These are phyloP conservation scores for Ogataea neopini DNA, from an alignment of 805 yeast species.

Conservation along the genomic window DNA sequence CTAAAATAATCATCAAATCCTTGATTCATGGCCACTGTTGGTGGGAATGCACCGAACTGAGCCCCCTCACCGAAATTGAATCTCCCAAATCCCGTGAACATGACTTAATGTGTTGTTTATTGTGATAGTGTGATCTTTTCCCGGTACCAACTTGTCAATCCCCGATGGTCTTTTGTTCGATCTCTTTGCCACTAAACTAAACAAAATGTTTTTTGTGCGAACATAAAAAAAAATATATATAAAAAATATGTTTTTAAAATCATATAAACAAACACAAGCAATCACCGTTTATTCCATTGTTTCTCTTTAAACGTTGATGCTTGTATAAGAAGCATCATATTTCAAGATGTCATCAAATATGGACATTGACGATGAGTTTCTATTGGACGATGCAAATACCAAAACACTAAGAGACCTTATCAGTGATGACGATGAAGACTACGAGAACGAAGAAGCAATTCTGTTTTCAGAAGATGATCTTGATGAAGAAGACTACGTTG, in stretches of 20 bases:
- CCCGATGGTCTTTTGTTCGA: not conserved
- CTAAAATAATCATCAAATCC: slow-evolving; percentile 84
- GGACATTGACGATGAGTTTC: slow-evolving; percentile 25
- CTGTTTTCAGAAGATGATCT: slow-evolving; percentile 15
- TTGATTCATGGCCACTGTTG: slow-evolving; percentile 24
- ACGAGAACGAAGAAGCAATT: slow-evolving; percentile 15
- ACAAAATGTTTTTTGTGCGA: not conserved
- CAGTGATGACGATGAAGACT: slow-evolving; percentile 20
- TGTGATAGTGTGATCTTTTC: no score
- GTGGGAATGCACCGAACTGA: slow-evolving; percentile 16
- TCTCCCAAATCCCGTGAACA: slow-evolving; percentile 33
- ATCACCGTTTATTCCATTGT: not conserved
- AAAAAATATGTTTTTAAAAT: not conserved
- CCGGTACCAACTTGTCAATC: no score
- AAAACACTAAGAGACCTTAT: slow-evolving; percentile 30
- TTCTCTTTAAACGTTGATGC: not conserved
- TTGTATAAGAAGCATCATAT: no score
- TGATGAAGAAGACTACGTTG: slow-evolving; percentile 23
- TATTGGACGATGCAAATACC: slow-evolving; percentile 28
- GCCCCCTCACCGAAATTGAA: slow-evolving; percentile 19
- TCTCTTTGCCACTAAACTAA: slow-evolving; percentile 1
- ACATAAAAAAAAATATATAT: slow-evolving; percentile 6
- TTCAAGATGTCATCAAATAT: slow-evolving; percentile 2
- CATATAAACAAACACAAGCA: not conserved
- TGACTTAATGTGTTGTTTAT: not conserved